Evolutionary conservation across 2,329 filamentous ascomycete species (phyloP).

Genomic region (Grosmannia penicillata): DNA sequence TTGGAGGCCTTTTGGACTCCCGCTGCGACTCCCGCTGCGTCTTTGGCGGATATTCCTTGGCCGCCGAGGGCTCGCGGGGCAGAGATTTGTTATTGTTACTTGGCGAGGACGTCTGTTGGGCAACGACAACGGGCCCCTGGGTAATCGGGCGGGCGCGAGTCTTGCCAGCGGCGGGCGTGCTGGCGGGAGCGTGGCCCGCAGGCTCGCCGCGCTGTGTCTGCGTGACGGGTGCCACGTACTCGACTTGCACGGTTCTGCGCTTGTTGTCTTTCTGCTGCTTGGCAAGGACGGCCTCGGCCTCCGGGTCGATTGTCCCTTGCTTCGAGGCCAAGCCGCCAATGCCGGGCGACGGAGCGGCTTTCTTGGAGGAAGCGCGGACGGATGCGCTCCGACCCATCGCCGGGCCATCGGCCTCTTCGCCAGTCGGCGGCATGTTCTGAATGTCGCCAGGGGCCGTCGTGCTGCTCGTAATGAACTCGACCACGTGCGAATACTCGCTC

Average conservation of each 20-base stretch:
- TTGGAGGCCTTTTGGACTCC: slow-evolving; percentile 28
- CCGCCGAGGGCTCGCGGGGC: slow-evolving; percentile 38
- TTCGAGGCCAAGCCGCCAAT: slow-evolving; percentile 56
- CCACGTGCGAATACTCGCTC: slow-evolving; percentile 90
- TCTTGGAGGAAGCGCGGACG: slow-evolving; percentile 75
- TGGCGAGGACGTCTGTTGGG: slow-evolving; percentile 11
- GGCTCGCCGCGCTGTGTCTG: slow-evolving; percentile 57
- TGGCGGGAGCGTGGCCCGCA: slow-evolving; percentile 1
- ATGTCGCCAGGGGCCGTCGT: slow-evolving; percentile 80
- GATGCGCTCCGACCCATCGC: slow-evolving; percentile 71
- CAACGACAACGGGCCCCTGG: slow-evolving; percentile 33
- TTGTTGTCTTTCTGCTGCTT: slow-evolving; percentile 75
- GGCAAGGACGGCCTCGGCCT: slow-evolving; percentile 37
- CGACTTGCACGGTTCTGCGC: slow-evolving; percentile 87
- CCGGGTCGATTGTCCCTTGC: slow-evolving; percentile 57
- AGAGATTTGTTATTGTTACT: slow-evolving; percentile 43
- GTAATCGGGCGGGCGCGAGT: slow-evolving; percentile 39
- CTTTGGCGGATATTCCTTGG: too few species aligned
- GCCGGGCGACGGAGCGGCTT: slow-evolving; percentile 29
- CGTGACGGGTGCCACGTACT: slow-evolving; percentile 87
- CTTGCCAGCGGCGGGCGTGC: slow-evolving; percentile 20
- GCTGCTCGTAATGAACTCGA: slow-evolving; percentile 92
- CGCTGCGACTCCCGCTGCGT: slow-evolving; percentile 22
- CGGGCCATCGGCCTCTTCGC: slow-evolving; percentile 38
- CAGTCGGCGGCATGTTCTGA: slow-evolving; percentile 57